Conservation (phyloP, 306 rosid species). For the Sindora glabra region DNA sequence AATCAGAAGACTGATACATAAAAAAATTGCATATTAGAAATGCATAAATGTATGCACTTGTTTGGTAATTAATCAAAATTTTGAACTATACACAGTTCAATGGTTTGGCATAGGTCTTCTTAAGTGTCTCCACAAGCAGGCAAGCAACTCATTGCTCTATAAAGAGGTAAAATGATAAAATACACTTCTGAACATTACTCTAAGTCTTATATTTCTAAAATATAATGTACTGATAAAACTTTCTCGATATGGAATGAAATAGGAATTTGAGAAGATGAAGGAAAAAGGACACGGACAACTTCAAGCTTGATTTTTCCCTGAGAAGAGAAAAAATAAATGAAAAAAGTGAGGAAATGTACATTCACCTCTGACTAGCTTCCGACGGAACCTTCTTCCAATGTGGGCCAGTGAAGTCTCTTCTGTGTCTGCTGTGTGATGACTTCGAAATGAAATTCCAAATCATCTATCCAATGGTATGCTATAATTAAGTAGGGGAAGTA, state of each 20-base stretch:
- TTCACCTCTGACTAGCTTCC: too few species aligned
- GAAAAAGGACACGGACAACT: conserved; percentile 68
- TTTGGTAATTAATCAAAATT: conserved; percentile 9
- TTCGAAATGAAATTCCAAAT: too few species aligned
- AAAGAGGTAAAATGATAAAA: conserved; percentile 70
- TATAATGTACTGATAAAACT: neutral
- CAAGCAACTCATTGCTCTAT: conserved; percentile 88
- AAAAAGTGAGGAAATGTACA: conserved; percentile 97
- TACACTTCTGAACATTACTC: neutral
- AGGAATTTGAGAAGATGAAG: conserved; percentile 93
- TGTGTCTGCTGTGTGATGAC: too few species aligned
- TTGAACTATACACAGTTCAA: conserved; percentile 49
- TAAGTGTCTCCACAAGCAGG: conserved; percentile 97
- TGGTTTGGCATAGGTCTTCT: conserved; percentile 98
- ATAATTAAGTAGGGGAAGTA: too few species aligned
- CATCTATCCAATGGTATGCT: too few species aligned
- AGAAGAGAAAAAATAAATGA: conserved; percentile 92
- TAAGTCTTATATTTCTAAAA: neutral
- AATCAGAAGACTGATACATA: too few species aligned
- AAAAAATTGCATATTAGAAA: too few species aligned
- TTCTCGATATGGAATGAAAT: neutral
- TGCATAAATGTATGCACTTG: too few species aligned
- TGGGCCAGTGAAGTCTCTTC: too few species aligned
- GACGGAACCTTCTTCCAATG: too few species aligned
- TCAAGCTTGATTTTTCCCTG: conserved; percentile 85